These are phyloP conservation scores for Teratosphaeria zuluensis DNA, from an alignment of 2,329 filamentous ascomycete species.

Conservation along the genomic window DNA sequence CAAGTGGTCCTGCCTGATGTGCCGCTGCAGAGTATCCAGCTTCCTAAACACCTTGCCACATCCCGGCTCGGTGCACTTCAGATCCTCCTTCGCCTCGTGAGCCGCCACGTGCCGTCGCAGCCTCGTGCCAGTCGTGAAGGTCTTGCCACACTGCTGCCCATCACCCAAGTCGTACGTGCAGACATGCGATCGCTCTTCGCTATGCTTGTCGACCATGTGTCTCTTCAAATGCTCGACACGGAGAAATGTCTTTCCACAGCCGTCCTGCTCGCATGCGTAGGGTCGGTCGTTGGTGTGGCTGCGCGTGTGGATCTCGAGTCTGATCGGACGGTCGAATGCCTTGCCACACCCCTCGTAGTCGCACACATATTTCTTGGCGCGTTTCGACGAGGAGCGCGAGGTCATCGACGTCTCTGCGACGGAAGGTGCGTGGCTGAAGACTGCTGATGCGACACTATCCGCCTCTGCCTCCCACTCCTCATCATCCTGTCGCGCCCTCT, in stretches of 20 bases:
- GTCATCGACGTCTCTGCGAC: slow-evolving; percentile 17
- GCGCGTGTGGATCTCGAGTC: slow-evolving; percentile 68
- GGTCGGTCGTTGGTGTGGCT: slow-evolving; percentile 80
- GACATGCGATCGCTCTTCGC: slow-evolving; percentile 55
- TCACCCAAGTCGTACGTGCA: slow-evolving; percentile 47
- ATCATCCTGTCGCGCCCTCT: not conserved
- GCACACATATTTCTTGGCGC: slow-evolving; percentile 69
- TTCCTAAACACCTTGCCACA: slow-evolving; percentile 84
- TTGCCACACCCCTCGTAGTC: slow-evolving; percentile 65
- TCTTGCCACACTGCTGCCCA: slow-evolving; percentile 57
- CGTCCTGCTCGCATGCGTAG: slow-evolving; percentile 59
- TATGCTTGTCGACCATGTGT: slow-evolving; percentile 76
- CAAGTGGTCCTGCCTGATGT: slow-evolving; percentile 69
- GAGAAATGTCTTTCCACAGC: slow-evolving; percentile 74
- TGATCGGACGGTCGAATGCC: slow-evolving; percentile 77
- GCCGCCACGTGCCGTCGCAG: slow-evolving; percentile 68
- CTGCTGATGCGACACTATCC: not conserved
- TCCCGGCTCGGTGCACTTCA: slow-evolving; percentile 38
- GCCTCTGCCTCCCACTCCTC: not conserved
- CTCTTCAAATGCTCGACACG: slow-evolving; percentile 79
- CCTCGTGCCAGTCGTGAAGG: slow-evolving; percentile 69
- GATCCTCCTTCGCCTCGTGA: slow-evolving; percentile 61
- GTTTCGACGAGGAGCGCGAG: slow-evolving; percentile 3
- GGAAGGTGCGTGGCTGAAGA: slow-evolving; percentile 3
- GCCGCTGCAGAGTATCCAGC: slow-evolving; percentile 72